Conservation (phyloP, 169 alveolate species). For the Perkinsus marinus region DNA sequence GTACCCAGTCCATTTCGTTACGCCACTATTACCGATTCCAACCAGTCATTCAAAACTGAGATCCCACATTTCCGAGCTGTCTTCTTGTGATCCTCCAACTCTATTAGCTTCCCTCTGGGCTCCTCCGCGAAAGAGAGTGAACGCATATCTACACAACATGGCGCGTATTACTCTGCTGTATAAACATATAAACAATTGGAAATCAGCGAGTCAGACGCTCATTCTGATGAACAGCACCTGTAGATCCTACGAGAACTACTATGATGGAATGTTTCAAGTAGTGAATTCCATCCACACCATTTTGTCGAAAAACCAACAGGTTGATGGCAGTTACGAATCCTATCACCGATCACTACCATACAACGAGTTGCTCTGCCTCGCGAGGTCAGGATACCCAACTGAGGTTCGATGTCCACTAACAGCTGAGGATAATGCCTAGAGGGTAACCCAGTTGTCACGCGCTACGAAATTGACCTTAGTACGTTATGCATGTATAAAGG, state of each 20-base stretch:
- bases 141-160: background rate
- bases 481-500: background rate
- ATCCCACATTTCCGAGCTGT: background rate
- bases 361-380: background rate
- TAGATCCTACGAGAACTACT: too few relatives aligned
- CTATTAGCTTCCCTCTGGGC: background rate
- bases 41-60: background rate
- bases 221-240: too few relatives aligned
- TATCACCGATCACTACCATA: background rate
- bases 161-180: too few relatives aligned
- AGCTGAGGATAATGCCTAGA: background rate
- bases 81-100: background rate
- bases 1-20: too few relatives aligned
- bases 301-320: too few relatives aligned
- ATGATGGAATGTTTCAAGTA: too few relatives aligned
- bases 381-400: background rate
- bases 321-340: too few relatives aligned
- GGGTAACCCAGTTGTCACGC: background rate
- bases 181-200: too few relatives aligned
- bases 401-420: background rate
- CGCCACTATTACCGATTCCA: background rate
- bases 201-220: too few relatives aligned
- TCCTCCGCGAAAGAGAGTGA: background rate
- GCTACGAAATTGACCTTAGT: background rate
- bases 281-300: too few relatives aligned